Evolutionary conservation across 805 yeast genomes (phyloP), one percentile per base, ranked within the genome.

Genomic region (Tetrapisispora fleetii): DNA sequence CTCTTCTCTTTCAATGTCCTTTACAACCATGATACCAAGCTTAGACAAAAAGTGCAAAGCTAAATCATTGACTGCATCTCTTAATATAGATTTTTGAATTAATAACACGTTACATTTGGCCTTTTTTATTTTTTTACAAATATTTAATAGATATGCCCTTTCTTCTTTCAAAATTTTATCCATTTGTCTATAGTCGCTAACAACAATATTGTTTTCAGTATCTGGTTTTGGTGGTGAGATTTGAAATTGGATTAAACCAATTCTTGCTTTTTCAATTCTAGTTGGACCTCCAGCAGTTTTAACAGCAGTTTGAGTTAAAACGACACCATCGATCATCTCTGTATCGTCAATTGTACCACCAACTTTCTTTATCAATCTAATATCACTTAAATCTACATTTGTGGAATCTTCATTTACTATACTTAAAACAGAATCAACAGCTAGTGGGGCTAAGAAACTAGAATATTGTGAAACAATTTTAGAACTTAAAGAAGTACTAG

Each of bases 291-390:
- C 96, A 1, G 96, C 97, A 52, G 77, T 72, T 65, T 89, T 91
- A 52, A 89, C 78, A 17, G 83, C 97, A 55, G 77, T 84, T 69
- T 93, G 98, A 30, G 96, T 86, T 60, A 93, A 74, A 7, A 90
- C 96, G 49, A 93, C 91, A 52, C 99, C 99, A 58, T 87, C 87
- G 48, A 89, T 81, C 63, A 90, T 75, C 67, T 84, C 90, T 17
- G 99, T 93, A 57, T 93, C 98, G 59, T 93, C 99, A 55, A 93
- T 91, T 11, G 99, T 93, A 39, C 98, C 98, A 48, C 99, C 99
- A 19, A 87, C 85, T 66, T 91, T 91, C 72, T 93, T 91, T 62
- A 93, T 80, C 52, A 93, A 71, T 59, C 96, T 79, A 63, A 93
- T 86, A 65, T 91, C 91, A 62, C 79, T 81, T 58, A 93, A 73